Conservation (phyloP, 352 stramenopile species). For the Aphanomyces invadans region DNA sequence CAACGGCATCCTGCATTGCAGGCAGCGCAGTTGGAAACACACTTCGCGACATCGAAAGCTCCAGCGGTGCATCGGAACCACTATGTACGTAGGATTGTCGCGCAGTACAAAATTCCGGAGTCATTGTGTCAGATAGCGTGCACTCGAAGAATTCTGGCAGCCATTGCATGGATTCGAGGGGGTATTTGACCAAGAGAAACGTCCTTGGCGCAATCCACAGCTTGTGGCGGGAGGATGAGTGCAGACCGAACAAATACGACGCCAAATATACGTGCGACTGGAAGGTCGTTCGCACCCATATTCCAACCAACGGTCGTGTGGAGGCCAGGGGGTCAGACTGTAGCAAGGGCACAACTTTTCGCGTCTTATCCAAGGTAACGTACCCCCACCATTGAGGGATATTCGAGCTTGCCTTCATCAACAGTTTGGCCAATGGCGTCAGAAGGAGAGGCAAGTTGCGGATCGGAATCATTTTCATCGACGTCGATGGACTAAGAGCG, state of each 20-base stretch:
- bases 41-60: neutral
- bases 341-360: slow-evolving; percentile 12
- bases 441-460: slow-evolving; percentile 13
- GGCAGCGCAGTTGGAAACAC: neutral
- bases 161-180: neutral
- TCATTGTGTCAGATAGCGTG: neutral
- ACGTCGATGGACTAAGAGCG: neutral
- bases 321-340: neutral
- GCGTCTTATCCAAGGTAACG: slow-evolving; percentile 11
- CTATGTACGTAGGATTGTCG: neutral
- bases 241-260: neutral
- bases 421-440: slow-evolving; percentile 1
- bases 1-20: too few relatives aligned
- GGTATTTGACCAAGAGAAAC: slow-evolving; percentile 16
- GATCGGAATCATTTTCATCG: neutral
- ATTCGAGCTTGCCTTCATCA: neutral
- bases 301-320: slow-evolving; percentile 8
- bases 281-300: neutral
- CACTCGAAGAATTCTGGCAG: slow-evolving; percentile 16
- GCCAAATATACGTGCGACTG: neutral
- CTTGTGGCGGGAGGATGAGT: neutral
- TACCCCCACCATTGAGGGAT: neutral
- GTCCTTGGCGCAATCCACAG: slow-evolving; percentile 3
- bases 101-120: neutral
- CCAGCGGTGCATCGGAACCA: neutral